Percentiles rank a stretch among this genome's conserved stretches.
phyloP scores from a whole-genome alignment of 2,329 filamentous ascomycete genomes.

The Chlorencoelia australis region DNA sequence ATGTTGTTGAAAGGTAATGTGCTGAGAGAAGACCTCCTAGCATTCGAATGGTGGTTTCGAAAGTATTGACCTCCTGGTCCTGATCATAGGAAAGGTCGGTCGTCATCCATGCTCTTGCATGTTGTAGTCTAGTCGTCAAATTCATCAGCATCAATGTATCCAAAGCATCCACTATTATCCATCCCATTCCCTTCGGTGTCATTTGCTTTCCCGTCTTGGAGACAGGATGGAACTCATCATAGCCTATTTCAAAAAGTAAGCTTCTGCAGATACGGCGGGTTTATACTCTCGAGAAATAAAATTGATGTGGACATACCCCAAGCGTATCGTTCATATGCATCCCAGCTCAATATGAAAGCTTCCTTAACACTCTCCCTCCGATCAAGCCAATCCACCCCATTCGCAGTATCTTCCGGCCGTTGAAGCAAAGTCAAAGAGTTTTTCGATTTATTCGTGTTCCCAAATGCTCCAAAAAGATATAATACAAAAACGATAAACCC shows the following conservation, averaged over 20 bases:
- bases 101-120: slow-evolving; percentile 83
- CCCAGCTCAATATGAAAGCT: slow-evolving; percentile 86
- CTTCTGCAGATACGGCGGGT: background rate
- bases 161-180: slow-evolving; percentile 94
- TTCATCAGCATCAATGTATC: slow-evolving; percentile 99
- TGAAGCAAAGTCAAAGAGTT: slow-evolving; percentile 48
- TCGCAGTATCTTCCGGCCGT: slow-evolving; percentile 35
- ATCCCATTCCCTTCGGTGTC: slow-evolving; percentile 81
- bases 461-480: slow-evolving; percentile 60
- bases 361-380: slow-evolving; percentile 76
- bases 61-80: slow-evolving; percentile 91
- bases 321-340: slow-evolving; percentile 81
- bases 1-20: slow-evolving; percentile 83
- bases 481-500: slow-evolving; percentile 48
- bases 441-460: slow-evolving; percentile 27
- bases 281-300: background rate
- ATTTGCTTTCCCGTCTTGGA: slow-evolving; percentile 74
- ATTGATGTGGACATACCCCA: slow-evolving; percentile 55
- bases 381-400: slow-evolving; percentile 60
- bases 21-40: slow-evolving; percentile 85
- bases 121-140: slow-evolving; percentile 70
- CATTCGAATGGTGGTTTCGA: slow-evolving; percentile 98
- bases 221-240: slow-evolving; percentile 79
- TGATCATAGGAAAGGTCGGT: slow-evolving; percentile 77
- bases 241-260: slow-evolving; percentile 40